These are phyloP conservation scores for Trebouxia sp. DNA, from an alignment of 139 green algal genomes.

Conservation along the genomic window DNA sequence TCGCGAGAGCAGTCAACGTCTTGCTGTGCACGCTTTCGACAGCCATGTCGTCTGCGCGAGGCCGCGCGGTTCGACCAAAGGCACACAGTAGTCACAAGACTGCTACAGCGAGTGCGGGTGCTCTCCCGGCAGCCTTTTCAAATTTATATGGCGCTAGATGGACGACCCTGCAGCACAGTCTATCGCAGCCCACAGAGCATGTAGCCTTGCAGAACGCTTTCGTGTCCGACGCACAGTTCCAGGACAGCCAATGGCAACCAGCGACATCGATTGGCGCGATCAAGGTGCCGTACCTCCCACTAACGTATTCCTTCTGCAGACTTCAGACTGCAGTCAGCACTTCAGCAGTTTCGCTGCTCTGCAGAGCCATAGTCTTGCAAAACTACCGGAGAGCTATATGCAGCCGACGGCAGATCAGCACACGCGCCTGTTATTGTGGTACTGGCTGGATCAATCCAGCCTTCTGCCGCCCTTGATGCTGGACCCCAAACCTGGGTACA, in stretches of 20 bases:
- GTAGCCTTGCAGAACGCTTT: slow-evolving; percentile 4
- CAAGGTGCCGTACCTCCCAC: too few species aligned
- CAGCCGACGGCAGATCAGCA: slow-evolving; percentile 18
- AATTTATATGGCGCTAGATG: not conserved
- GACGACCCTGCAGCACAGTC: not conserved
- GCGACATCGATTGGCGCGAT: not conserved
- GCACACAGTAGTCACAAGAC: too few species aligned
- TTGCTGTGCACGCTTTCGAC: too few species aligned
- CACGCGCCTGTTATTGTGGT: slow-evolving; percentile 39
- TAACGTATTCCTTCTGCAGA: not conserved
- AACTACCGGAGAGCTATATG: not conserved
- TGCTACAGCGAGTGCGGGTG: too few species aligned
- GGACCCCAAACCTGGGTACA: slow-evolving; percentile 37
- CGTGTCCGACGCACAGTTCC: not conserved
- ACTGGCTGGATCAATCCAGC: slow-evolving; percentile 69
- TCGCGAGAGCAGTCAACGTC: not conserved
- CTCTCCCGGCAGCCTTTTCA: not conserved
- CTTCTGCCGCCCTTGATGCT: slow-evolving; percentile 64
- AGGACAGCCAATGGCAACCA: not conserved
- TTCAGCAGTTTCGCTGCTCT: not conserved
- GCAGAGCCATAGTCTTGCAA: not conserved
- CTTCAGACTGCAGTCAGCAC: not conserved
- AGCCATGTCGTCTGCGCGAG: not conserved
- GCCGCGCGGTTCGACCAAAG: too few species aligned
- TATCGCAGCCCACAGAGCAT: not conserved